Evolutionary conservation across 2,329 filamentous ascomycete genomes (phyloP).

Genomic region (Xylaria polymorpha): DNA sequence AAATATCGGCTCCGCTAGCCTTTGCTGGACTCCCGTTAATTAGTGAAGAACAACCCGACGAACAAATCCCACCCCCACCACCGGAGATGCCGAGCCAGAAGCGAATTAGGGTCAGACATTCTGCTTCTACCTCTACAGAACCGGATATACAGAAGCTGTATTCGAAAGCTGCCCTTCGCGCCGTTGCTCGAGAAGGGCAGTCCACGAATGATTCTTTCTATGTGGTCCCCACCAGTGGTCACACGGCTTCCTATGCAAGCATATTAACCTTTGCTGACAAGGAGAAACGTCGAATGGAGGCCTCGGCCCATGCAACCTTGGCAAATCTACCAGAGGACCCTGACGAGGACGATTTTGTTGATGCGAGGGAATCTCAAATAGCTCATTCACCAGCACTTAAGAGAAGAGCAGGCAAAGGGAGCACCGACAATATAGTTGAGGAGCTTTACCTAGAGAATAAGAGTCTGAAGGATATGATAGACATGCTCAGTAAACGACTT

Average conservation of each 20-base stretch:
- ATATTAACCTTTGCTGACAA: conserved; percentile 80
- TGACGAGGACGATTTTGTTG: conserved; percentile 87
- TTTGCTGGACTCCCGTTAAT: conserved; percentile 91
- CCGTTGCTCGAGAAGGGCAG: conserved; percentile 76
- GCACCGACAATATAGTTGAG: conserved; percentile 74
- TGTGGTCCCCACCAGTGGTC: conserved; percentile 90
- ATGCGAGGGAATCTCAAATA: conserved; percentile 77
- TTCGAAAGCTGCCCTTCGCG: conserved; percentile 84
- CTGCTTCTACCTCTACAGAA: conserved; percentile 58
- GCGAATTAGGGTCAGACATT: conserved; percentile 52
- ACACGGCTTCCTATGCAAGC: conserved; percentile 91
- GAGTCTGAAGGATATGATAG: conserved; percentile 84
- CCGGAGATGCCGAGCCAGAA: conserved; percentile 55
- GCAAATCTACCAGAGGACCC: conserved; percentile 64
- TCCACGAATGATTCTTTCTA: conserved; percentile 85
- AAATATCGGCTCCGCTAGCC: conserved; percentile 87
- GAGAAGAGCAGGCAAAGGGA: conserved; percentile 55
- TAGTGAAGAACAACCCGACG: conserved; percentile 59
- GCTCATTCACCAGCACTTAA: conserved; percentile 57
- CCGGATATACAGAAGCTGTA: conserved; percentile 87
- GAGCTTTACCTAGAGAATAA: conserved; percentile 91
- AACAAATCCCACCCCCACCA: conserved; percentile 52
- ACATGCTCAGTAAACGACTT: conserved; percentile 87
- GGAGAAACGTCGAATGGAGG: conserved; percentile 69
- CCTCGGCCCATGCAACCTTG: conserved; percentile 57